phyloP scores from a whole-genome alignment of 345 rosid species.

The Trapa bicornis region DNA sequence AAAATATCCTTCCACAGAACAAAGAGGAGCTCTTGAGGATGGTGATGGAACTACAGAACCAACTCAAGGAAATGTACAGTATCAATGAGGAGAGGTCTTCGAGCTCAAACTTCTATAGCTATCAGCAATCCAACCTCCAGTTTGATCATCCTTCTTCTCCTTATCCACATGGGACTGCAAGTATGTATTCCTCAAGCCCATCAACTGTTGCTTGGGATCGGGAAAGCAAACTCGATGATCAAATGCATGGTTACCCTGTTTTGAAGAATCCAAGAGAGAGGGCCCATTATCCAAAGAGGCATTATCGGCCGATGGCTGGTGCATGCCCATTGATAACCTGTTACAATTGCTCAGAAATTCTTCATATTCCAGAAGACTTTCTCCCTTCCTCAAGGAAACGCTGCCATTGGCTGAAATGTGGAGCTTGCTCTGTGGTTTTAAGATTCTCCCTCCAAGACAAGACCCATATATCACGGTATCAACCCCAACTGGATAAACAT shows the following conservation, averaged over 20 bases:
- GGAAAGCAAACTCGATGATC: conserved; percentile 38
- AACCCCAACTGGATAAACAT: neutral
- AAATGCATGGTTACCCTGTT: conserved; percentile 14
- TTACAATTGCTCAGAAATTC: conserved; percentile 34
- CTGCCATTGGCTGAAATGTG: conserved; percentile 60
- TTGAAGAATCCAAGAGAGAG: conserved; percentile 28
- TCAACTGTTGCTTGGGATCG: conserved; percentile 21
- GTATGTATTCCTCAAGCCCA: conserved; percentile 51
- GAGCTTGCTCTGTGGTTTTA: conserved; percentile 51
- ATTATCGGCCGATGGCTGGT: conserved; percentile 61
- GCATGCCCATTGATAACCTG: conserved; percentile 74
- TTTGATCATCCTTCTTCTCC: conserved; percentile 20
- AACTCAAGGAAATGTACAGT: conserved; percentile 5
- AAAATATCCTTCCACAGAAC: conserved; percentile 6
- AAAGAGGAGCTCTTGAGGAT: conserved; percentile 12
- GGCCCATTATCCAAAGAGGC: conserved; percentile 39
- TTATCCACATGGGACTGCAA: conserved; percentile 16
- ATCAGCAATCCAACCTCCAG: conserved; percentile 4
- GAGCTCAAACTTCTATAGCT: neutral
- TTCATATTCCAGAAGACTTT: conserved; percentile 78
- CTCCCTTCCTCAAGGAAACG: conserved; percentile 40
- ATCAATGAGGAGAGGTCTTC: neutral
- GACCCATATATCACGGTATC: conserved; percentile 43
- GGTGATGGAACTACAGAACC: conserved; percentile 9
- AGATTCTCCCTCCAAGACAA: conserved; percentile 48